These are phyloP conservation scores for Trametopsis cervina DNA, from an alignment of 768 basidiomycete genomes.

Conservation along the genomic window DNA sequence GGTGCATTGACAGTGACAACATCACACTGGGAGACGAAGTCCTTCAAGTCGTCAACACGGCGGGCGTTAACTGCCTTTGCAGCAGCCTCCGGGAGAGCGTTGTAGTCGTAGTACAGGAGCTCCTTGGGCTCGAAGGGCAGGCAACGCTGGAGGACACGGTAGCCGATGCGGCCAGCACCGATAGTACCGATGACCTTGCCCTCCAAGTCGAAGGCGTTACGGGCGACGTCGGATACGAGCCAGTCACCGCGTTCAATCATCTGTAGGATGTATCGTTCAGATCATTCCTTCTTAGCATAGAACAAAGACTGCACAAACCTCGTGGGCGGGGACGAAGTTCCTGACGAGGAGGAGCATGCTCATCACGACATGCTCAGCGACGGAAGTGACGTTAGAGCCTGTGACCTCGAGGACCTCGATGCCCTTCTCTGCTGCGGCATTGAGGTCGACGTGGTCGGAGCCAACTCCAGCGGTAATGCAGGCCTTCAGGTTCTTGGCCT, in stretches of 20 bases:
- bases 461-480: conserved; percentile 89
- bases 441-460: conserved; percentile 87
- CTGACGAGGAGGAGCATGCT: conserved; percentile 84
- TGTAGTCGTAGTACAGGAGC: conserved; percentile 84
- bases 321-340: conserved; percentile 84
- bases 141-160: conserved; percentile 76
- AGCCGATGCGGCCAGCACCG: conserved; percentile 75
- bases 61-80: conserved; percentile 63
- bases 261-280: conserved; percentile 28
- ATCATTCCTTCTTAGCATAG: not conserved
- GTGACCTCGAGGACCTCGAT: conserved; percentile 68
- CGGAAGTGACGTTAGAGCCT: conserved; percentile 85
- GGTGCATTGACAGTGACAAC: conserved; percentile 83
- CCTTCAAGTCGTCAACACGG: conserved; percentile 74
- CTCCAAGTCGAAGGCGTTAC: conserved; percentile 84
- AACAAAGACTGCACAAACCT: conserved; percentile 34
- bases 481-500: conserved; percentile 86
- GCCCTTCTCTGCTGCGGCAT: conserved; percentile 73
- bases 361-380: conserved; percentile 89
- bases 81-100: conserved; percentile 64
- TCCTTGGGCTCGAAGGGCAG: conserved; percentile 85
- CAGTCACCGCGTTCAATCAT: conserved; percentile 83
- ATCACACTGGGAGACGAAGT: conserved; percentile 51
- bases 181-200: conserved; percentile 90
- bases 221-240: conserved; percentile 79